Conservation (phyloP, 2,329 filamentous ascomycete species). For the Endothia cerciana region DNA sequence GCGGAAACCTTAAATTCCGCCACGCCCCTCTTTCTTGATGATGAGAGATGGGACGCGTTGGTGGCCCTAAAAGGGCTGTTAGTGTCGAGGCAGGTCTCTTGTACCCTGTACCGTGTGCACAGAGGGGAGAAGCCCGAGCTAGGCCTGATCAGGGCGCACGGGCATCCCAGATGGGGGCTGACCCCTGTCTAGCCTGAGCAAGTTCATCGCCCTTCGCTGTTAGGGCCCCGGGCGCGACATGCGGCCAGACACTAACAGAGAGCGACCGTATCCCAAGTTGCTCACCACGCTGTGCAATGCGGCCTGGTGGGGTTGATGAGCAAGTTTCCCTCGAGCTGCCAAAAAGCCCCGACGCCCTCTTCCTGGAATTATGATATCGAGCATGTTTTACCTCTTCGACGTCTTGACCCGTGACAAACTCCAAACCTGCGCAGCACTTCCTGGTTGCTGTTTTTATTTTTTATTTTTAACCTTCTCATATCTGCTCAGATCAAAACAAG, state of each 20-base stretch:
- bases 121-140: neutral
- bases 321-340: conserved; percentile 22
- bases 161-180: neutral
- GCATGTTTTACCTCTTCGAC: conserved; percentile 17
- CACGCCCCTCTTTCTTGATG: neutral
- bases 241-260: conserved; percentile 4
- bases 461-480: no score
- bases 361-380: conserved; percentile 4
- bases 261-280: neutral
- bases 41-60: neutral
- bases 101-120: conserved; percentile 1
- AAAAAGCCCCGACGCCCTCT: conserved; percentile 20
- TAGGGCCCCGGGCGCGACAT: neutral
- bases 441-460: no score
- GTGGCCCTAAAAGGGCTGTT: neutral
- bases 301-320: conserved; percentile 7
- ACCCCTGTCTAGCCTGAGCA: conserved; percentile 28
- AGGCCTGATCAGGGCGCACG: neutral
- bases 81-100: neutral
- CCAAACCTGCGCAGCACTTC: conserved; percentile 23
- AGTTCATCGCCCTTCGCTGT: conserved; percentile 12
- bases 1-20: neutral
- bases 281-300: neutral
- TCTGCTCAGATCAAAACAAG: conserved; percentile 10
- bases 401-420: conserved; percentile 3